Base-by-base conservation (phyloP, 768 basidiomycete genomes). In the Suillus subalutaceus region DNA sequence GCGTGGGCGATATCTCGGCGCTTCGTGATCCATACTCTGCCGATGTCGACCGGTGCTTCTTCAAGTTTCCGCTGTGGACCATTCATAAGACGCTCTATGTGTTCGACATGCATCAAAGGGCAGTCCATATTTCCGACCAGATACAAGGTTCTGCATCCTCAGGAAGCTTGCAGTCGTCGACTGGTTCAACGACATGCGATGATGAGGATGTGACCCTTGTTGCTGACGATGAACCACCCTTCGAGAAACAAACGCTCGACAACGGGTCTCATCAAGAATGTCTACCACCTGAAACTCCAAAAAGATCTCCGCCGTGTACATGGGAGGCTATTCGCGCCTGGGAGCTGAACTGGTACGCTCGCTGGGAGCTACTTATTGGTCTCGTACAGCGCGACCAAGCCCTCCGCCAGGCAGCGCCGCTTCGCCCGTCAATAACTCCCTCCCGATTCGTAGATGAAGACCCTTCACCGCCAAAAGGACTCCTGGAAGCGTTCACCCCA, bases 21-120 rank as follows among this genome's bases (percentile, higher is more conserved):
- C 75, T 90, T 46, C 83, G 85, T 35, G 88, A 91, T 70, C 84
- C 86, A 3, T 86, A 85, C 70, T 82, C 82, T 59, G 81, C 78
- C 66, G 79, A 85, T 61, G 80, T 88, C 60, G 90, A 91, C 73
- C 85, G 85, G 13, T 85, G 79, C 68, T 89, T 90, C 69, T 82
- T 82, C 66, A 78, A 74, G 41, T 79, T 87, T 70, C 85, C 87
- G 4, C 72, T 86, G 57, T 90, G 89, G 86, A 90, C 90, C 23
- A 86, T 91, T 71, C 77, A 81, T 53, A 91, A 91, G 79, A 83
- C 82, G 48, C 69, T 90, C n/a, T 91, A 86, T 80, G 81, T 88
- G 75, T 83, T 83, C 67, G 86, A 88, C 67, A 73, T 91, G 71
- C 84, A 85, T 55, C 74, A 82, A 26, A 63, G 68, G 50, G 57